Evolutionary conservation across 2,329 filamentous ascomycete genomes (phyloP), one percentile per base, ranked within the genome.

Genomic region (Teratosphaeria zuluensis): DNA sequence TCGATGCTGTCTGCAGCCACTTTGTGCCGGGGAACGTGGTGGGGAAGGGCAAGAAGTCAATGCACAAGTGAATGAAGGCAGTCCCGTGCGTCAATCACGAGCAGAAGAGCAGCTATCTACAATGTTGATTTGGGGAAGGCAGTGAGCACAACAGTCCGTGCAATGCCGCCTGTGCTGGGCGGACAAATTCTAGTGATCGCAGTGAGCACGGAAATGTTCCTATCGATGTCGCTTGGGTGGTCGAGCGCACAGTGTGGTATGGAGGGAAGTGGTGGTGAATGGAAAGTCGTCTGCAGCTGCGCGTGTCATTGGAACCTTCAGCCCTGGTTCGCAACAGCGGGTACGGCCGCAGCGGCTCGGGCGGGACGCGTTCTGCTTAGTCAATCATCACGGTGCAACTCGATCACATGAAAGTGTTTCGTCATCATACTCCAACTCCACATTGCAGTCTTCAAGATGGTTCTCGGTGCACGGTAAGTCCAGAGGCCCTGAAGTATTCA

Each of bases 391-490:
- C 5, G 35, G 35, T 2, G 9, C 35, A 42, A 16, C 11, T 42
- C 35, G 16, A 35, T 35, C 14, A 35, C 38, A 46, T 46, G 42
- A 48, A 48, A 21, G 42, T 21, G n/a, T 21, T 2, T 19, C n/a
- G 42, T 9, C 42, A 48, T 48, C 42, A 48, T 28, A 7, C 31
- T 53, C 51, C 16, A 4, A 7, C 1, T 53, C 21, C 12, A 14
- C 31, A 7, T 30, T 53, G 9, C 16, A 30, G 16, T 21, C n/a
- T 24, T 11, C 55, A 55, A 35, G 5, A 62, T 62, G 59, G 59
- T 57, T 30, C 38, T 61, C 32, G 56, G 56, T n/a, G 19, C n/a
- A 54, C 51, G 56, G 61, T 63, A 53, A 28, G 59, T 28, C 4
- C 21, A 33, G n/a, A 42, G 4, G 2, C 4, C 19, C 1, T 12